Conservation (phyloP, 1,139 yeast species). For the Tardiomyces digboiensis region DNA sequence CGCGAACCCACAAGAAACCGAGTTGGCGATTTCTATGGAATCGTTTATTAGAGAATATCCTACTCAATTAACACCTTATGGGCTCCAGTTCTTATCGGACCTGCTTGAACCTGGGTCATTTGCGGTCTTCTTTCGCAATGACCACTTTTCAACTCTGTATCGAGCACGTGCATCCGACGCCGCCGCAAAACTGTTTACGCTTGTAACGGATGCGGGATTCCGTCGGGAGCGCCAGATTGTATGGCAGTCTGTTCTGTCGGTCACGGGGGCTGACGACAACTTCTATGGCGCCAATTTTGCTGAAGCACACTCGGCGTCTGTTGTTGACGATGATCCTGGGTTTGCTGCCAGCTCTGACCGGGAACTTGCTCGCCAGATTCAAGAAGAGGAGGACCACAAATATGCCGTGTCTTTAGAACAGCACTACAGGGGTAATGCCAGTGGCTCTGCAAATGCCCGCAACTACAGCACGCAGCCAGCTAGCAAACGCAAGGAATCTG, state of each 20-base stretch:
- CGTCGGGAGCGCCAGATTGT: constrained; percentile 38
- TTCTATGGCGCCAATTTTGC: constrained; percentile 48
- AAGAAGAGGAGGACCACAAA: constrained; percentile 46
- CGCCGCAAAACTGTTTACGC: constrained; percentile 41
- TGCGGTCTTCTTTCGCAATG: constrained; percentile 70
- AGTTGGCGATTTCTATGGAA: constrained; percentile 12
- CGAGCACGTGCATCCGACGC: constrained; percentile 30
- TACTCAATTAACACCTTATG: constrained; percentile 64
- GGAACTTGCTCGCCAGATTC: constrained; percentile 42
- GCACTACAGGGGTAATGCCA: constrained; percentile 31
- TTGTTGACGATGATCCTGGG: constrained; percentile 28
- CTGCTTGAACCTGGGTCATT: constrained; percentile 40
- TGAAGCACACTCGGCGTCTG: background rate
- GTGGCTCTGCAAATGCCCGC: constrained; percentile 6
- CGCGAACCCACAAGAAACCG: background rate
- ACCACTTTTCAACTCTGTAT: constrained; percentile 69
- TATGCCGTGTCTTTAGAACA: constrained; percentile 34
- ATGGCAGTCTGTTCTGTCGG: constrained; percentile 68
- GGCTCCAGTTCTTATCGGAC: constrained; percentile 36
- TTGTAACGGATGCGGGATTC: constrained; percentile 70
- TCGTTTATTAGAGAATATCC: constrained; percentile 43
- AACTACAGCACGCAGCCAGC: too few species aligned
- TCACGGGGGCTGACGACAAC: constrained; percentile 55
- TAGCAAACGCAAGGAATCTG: too few species aligned
- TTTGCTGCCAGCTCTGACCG: constrained; percentile 30